These are phyloP conservation scores for Russula abietina DNA, from an alignment of 768 basidiomycete species.

Conservation along the genomic window DNA sequence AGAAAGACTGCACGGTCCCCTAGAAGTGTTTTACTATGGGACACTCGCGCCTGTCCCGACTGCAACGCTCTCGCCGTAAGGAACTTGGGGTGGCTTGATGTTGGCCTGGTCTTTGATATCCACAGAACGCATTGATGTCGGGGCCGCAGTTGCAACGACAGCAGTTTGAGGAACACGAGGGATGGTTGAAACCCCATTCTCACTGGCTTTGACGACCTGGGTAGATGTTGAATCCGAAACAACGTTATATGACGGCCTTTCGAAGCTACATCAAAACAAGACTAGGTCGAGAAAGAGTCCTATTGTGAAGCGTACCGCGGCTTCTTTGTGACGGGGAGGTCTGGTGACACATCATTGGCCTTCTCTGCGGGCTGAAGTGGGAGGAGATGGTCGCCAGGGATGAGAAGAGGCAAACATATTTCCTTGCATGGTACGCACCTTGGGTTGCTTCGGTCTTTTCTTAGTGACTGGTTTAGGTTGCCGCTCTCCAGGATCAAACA, in stretches of 20 bases:
- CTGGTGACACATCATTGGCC: slow-evolving; percentile 21
- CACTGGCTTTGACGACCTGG: slow-evolving; percentile 12
- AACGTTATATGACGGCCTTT: slow-evolving; percentile 22
- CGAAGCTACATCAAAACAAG: slow-evolving; percentile 16
- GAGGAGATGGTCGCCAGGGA: background rate
- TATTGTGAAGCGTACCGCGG: slow-evolving; percentile 21
- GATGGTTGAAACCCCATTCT: slow-evolving; percentile 18
- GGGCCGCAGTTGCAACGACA: slow-evolving; percentile 31
- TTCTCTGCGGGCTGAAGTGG: slow-evolving; percentile 17
- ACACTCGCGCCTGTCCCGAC: slow-evolving; percentile 42
- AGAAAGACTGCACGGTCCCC: slow-evolving; percentile 1
- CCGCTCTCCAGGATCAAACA: slow-evolving; percentile 77
- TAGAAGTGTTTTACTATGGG: slow-evolving; percentile 26
- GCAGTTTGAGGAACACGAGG: slow-evolving; percentile 36
- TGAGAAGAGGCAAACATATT: background rate
- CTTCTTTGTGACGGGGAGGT: slow-evolving; percentile 25
- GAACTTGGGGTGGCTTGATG: slow-evolving; percentile 48
- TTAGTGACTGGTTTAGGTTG: slow-evolving; percentile 54
- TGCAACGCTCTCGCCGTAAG: slow-evolving; percentile 56
- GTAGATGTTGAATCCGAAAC: slow-evolving; percentile 11
- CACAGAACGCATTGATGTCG: slow-evolving; percentile 34
- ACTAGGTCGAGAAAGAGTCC: slow-evolving; percentile 11
- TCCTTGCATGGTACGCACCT: slow-evolving; percentile 37
- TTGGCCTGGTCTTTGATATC: slow-evolving; percentile 39
- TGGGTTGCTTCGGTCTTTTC: slow-evolving; percentile 65